These are phyloP conservation scores for Aphanomyces invadans DNA, from an alignment of 352 stramenopile species.

Conservation along the genomic window DNA sequence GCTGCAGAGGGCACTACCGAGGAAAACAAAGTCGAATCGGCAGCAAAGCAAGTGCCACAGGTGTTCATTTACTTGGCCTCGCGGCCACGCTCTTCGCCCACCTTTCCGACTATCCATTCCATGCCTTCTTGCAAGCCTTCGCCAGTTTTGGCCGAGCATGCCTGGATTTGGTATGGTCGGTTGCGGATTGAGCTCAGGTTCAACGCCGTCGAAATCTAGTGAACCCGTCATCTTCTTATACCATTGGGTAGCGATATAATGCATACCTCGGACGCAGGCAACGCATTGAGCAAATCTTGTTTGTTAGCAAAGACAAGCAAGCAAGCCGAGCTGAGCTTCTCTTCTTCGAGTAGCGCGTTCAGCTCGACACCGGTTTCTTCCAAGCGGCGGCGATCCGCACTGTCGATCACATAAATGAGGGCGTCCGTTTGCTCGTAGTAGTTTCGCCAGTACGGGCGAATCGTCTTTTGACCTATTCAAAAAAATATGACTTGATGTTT, in stretches of 20 bases:
- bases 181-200: constrained; percentile 85
- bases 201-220: constrained; percentile 84
- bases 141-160: constrained; percentile 84
- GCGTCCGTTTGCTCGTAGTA: constrained; percentile 98
- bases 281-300: constrained; percentile 90
- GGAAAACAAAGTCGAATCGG: too few relatives aligned
- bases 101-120: constrained; percentile 83
- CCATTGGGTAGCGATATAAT: neutral
- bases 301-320: constrained; percentile 96
- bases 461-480: constrained; percentile 95
- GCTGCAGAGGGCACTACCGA: too few relatives aligned
- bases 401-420: constrained; percentile 95
- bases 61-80: constrained; percentile 78
- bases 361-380: constrained; percentile 92
- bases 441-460: constrained; percentile 99
- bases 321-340: constrained; percentile 89
- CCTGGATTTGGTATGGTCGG: constrained; percentile 86
- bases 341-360: constrained; percentile 88
- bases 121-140: constrained; percentile 85
- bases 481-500: too few relatives aligned
- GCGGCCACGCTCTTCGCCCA: constrained; percentile 41
- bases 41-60: too few relatives aligned
- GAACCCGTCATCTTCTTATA: neutral
- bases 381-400: constrained; percentile 83
- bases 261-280: constrained; percentile 62